Percentiles rank a stretch among this genome's conserved stretches.
phyloP scores from a whole-genome alignment of 768 basidiomycete genomes.

The Paxillus rubicundulus region DNA sequence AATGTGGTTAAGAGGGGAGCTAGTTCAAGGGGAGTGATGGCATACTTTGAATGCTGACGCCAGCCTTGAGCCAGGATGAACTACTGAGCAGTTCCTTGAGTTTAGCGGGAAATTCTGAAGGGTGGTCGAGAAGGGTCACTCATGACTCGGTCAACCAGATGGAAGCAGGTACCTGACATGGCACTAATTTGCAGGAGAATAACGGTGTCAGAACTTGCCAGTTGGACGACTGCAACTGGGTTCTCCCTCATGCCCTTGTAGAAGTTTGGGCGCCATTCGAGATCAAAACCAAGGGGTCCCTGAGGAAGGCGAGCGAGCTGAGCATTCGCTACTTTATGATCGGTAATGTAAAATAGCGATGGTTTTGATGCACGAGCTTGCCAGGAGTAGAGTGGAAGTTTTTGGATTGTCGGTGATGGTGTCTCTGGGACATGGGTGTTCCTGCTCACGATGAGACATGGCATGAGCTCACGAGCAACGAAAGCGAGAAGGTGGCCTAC shows the following conservation, averaged over 20 bases:
- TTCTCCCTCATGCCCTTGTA: constrained; percentile 55
- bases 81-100: constrained; percentile 54
- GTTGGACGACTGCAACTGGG: constrained; percentile 71
- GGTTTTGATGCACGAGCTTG: constrained; percentile 8
- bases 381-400: constrained; percentile 23
- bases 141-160: background rate
- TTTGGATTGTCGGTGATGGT: background rate
- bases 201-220: constrained; percentile 54
- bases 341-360: constrained; percentile 30
- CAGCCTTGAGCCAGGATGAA: constrained; percentile 58
- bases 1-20: constrained; percentile 3
- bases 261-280: constrained; percentile 75
- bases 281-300: constrained; percentile 60
- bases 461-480: background rate
- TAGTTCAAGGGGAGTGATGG: background rate
- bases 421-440: background rate
- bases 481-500: background rate
- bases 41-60: constrained; percentile 72
- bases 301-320: constrained; percentile 17
- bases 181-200: constrained; percentile 63
- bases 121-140: constrained; percentile 11
- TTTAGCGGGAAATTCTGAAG: constrained; percentile 50
- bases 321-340: constrained; percentile 30
- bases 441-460: background rate
- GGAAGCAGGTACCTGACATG: constrained; percentile 44